phyloP scores from a whole-genome alignment of 2,329 filamentous ascomycete species.

The Stachybotrys echinatus region DNA sequence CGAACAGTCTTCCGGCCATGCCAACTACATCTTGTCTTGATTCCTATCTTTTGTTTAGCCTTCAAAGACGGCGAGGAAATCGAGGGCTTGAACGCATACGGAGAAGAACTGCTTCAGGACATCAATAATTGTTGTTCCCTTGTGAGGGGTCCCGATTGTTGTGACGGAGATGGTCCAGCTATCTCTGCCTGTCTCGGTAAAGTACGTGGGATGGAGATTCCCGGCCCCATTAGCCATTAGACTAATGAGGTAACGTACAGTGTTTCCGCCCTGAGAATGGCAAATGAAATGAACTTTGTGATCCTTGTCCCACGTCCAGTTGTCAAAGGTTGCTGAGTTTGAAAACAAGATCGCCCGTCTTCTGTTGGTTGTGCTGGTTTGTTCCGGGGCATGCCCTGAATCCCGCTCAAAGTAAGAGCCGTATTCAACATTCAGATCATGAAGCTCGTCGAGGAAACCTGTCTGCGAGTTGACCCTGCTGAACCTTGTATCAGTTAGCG shows the following conservation, averaged over 20 bases:
- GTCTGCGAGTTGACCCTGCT: conserved; percentile 1
- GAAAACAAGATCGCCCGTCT: conserved; percentile 4
- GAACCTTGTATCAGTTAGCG: conserved; percentile 2
- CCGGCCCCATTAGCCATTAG: conserved; percentile 4
- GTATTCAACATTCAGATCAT: conserved; percentile 5
- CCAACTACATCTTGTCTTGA: neutral
- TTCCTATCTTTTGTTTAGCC: neutral
- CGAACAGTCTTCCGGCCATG: conserved; percentile 2
- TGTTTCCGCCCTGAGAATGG: conserved; percentile 7
- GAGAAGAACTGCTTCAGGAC: neutral
- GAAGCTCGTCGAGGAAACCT: conserved; percentile 1
- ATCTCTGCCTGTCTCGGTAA: conserved; percentile 3
- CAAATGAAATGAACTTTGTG: conserved; percentile 6
- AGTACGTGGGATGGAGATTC: conserved; percentile 2
- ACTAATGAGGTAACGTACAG: conserved; percentile 6
- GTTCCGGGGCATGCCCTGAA: conserved; percentile 2
- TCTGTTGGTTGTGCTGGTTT: neutral
- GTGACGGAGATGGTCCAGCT: conserved; percentile 5
- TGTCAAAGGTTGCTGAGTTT: neutral
- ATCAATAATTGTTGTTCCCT: conserved; percentile 4
- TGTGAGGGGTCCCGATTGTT: conserved; percentile 4
- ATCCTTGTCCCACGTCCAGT: conserved; percentile 3
- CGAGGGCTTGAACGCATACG: conserved; percentile 1
- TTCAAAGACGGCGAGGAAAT: neutral
- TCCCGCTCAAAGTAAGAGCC: conserved; percentile 1